phyloP scores from a whole-genome alignment of 1,284 basidiomycete genomes.

The Leucoagaricus sp. region DNA sequence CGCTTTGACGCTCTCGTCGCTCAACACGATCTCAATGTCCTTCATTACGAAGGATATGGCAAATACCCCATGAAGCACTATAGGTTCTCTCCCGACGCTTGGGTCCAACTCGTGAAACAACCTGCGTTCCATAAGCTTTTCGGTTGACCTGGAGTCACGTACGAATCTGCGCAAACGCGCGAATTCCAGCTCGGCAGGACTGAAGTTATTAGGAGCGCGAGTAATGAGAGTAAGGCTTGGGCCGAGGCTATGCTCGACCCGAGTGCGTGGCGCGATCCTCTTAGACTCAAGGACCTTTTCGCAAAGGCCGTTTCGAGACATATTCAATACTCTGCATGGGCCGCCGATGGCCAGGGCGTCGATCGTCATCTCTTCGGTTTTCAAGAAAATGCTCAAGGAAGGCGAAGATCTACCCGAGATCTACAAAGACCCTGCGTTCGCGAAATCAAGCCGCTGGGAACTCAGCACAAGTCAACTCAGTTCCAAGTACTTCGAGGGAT shows the following conservation, averaged over 20 bases:
- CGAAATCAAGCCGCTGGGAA: slow-evolving; percentile 85
- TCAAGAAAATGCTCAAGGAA: slow-evolving; percentile 81
- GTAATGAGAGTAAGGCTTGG: slow-evolving; percentile 85
- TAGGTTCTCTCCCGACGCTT: slow-evolving; percentile 92
- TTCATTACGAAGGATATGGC: slow-evolving; percentile 93
- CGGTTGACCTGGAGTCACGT: slow-evolving; percentile 80
- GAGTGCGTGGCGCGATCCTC: slow-evolving; percentile 24
- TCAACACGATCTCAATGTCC: slow-evolving; percentile 80
- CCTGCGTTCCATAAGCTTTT: slow-evolving; percentile 92
- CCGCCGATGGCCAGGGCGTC: slow-evolving; percentile 93
- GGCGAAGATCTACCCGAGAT: slow-evolving; percentile 80
- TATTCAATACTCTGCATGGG: slow-evolving; percentile 86
- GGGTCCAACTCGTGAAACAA: slow-evolving; percentile 95
- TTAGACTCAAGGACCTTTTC: slow-evolving; percentile 71
- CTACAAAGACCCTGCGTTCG: slow-evolving; percentile 79
- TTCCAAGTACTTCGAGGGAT: slow-evolving; percentile 84
- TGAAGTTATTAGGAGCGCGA: slow-evolving; percentile 90
- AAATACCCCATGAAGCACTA: slow-evolving; percentile 88
- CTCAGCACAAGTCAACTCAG: slow-evolving; percentile 90
- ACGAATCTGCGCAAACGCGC: slow-evolving; percentile 94
- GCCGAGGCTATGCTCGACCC: slow-evolving; percentile 85
- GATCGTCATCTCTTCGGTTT: slow-evolving; percentile 94
- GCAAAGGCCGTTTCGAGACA: slow-evolving; percentile 81
- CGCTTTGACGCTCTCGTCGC: slow-evolving; percentile 81
- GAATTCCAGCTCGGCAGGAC: slow-evolving; percentile 92